Percentiles rank a stretch among this genome's conserved stretches.
Evolutionary conservation across 2,329 filamentous ascomycete species (phyloP).

Genomic region (Epichloe baconii): DNA sequence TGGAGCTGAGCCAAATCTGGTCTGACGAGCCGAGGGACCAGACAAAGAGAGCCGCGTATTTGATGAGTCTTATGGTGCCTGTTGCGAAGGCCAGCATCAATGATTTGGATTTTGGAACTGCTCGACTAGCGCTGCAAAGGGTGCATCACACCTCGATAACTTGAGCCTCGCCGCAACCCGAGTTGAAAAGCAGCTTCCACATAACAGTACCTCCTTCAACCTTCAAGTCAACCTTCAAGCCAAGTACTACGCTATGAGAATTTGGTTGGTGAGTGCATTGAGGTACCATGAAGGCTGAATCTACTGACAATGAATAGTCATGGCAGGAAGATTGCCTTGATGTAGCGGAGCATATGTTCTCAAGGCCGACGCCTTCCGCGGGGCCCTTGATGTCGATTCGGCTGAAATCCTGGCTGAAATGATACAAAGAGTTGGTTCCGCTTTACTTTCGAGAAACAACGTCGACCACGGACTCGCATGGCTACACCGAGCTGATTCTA

Average conservation of each 20-base stretch:
- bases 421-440: conserved; percentile 59
- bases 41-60: conserved; percentile 33
- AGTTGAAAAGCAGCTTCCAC: neutral
- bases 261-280: conserved; percentile 43
- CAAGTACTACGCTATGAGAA: conserved; percentile 55
- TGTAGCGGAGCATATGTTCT: conserved; percentile 66
- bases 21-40: conserved; percentile 13
- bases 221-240: conserved; percentile 35
- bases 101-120: conserved; percentile 41
- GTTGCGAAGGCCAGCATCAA: conserved; percentile 41
- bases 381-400: conserved; percentile 30
- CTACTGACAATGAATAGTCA: conserved; percentile 34
- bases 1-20: conserved; percentile 41
- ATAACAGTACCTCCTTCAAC: conserved; percentile 2
- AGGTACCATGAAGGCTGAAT: neutral
- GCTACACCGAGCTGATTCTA: conserved; percentile 54
- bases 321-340: conserved; percentile 64
- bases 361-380: conserved; percentile 35
- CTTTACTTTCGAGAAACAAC: conserved; percentile 38
- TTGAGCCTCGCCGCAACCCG: neutral
- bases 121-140: conserved; percentile 50
- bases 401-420: conserved; percentile 53
- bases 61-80: conserved; percentile 56
- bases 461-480: conserved; percentile 50
- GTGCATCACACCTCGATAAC: conserved; percentile 23